A percentile compares a stretch with the other conserved stretches of the same genome.
Conservation (phyloP, 805 yeast species). For the Starmerella davenportii region DNA sequence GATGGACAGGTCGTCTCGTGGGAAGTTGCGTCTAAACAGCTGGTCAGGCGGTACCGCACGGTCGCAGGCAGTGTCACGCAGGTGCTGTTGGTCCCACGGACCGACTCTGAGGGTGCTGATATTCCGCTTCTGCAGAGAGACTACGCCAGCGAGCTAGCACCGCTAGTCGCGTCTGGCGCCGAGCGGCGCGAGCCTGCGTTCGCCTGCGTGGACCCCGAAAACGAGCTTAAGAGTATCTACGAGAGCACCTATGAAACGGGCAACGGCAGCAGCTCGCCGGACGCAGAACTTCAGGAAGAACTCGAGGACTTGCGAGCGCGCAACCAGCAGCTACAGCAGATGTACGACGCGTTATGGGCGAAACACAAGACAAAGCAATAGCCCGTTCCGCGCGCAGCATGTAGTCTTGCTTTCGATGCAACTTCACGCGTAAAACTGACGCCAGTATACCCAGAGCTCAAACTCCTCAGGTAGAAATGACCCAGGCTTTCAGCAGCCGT, state of each 20-base stretch:
- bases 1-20: constrained; percentile 49
- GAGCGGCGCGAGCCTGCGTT: not conserved
- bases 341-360: constrained; percentile 19
- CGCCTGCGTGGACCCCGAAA: not conserved
- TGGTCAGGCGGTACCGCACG: constrained; percentile 18
- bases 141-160: constrained; percentile 3
- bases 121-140: constrained; percentile 19
- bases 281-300: too few relatives aligned
- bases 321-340: constrained; percentile 14
- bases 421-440: too few relatives aligned
- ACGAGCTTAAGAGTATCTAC: not conserved
- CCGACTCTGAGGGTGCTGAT: constrained; percentile 6
- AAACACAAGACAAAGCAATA: constrained; percentile 12
- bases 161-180: not conserved
- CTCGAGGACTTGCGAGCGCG: constrained; percentile 4
- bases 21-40: constrained; percentile 33
- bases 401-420: too few relatives aligned
- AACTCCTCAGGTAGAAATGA: too few relatives aligned
- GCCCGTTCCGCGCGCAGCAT: too few relatives aligned
- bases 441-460: too few relatives aligned
- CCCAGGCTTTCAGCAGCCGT: too few relatives aligned
- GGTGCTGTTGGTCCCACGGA: constrained; percentile 6
- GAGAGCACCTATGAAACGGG: not conserved
- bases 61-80: constrained; percentile 15
- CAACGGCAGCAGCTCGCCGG: not conserved